Conservation (phyloP, 352 stramenopile species). For the Phytophthora melonis region DNA sequence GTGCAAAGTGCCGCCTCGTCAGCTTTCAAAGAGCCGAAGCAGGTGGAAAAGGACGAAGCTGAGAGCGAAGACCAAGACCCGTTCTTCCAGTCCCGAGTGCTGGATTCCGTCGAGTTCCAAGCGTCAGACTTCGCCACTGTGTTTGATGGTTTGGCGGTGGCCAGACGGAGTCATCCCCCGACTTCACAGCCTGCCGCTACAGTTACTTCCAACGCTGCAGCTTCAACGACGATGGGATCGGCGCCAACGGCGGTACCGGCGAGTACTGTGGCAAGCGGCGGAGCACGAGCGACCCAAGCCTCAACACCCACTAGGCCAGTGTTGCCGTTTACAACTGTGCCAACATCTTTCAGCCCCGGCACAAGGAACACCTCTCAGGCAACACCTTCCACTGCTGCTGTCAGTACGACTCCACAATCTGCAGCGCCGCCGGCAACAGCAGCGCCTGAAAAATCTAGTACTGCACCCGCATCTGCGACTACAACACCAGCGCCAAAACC, state of each 20-base stretch:
- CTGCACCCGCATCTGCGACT: conserved; percentile 1
- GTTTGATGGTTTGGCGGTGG: conserved; percentile 49
- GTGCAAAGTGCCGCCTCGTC: not conserved
- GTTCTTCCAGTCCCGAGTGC: conserved; percentile 50
- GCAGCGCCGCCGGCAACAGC: not conserved
- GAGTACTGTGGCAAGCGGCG: conserved; percentile 7
- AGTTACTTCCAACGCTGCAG: conserved; percentile 12
- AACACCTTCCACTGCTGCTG: not conserved
- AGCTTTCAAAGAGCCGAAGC: not conserved
- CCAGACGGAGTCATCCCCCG: conserved; percentile 43
- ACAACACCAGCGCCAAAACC: conserved; percentile 1
- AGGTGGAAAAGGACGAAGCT: not conserved
- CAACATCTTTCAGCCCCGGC: not conserved
- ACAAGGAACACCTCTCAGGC: conserved; percentile 1
- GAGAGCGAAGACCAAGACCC: conserved; percentile 2
- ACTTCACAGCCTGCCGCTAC: conserved; percentile 3
- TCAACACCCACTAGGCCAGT: not conserved
- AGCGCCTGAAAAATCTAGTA: not conserved
- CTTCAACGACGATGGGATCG: conserved; percentile 10
- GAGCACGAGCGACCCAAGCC: conserved; percentile 4
- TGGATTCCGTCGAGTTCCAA: conserved; percentile 52
- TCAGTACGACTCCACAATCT: not conserved
- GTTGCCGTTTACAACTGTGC: not conserved
- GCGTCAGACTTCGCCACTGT: conserved; percentile 52
- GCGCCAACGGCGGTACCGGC: not conserved